Evolutionary conservation across 225 moss, liverwort and hornwort genomes (phyloP), one percentile per base, ranked within the genome.

Genomic region (Polytrichum formosum): DNA sequence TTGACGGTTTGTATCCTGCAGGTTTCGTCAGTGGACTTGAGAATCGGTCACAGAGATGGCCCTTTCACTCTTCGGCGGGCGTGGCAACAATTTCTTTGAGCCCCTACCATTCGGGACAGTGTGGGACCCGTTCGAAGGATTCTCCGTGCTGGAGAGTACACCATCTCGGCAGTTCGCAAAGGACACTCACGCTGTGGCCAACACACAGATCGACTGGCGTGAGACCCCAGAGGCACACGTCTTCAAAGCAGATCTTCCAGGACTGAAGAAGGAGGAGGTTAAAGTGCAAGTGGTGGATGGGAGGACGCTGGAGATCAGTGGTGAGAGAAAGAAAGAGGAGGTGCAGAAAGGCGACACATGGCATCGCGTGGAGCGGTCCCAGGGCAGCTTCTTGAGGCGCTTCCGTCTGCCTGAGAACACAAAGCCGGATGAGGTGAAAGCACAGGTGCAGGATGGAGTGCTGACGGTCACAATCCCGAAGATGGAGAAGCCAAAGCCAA

Each of bases 381-480:
- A 74, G 1, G 84, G 84, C 31, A 75, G 72, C 33, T 90, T 88
- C 46, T 63, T 76, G 54, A 66, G 85, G 18, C 83, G 84, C 62
- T 88, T 85, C 74, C 76, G 78, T 5, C 81, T 90, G 63, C 85
- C 88, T 1, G 76, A 76, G 28, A 82, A 85, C 35, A 29, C 74
- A 0, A 78, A 81, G 27, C 8, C 59, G 4, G 69, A 90, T 1
- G 80, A 80, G 25, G 75, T 85, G n/a, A 77, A 77, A 31, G 90
- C 87, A 54, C 82, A 78, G 67, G 82, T 90, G 54, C 26, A 61
- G 65, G 80, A 85, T 66, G 90, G 90, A 6, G 88, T 90, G 1
- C 26, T 90, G 13, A 83, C 82, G 2, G 88, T 90, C 13, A 90
- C 88, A 5, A 79, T 90, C 28, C 88, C 85, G 6, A 90, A 90